phyloP scores from a whole-genome alignment of 2,329 filamentous ascomycete genomes.

The Trichoderma koningiopsis region DNA sequence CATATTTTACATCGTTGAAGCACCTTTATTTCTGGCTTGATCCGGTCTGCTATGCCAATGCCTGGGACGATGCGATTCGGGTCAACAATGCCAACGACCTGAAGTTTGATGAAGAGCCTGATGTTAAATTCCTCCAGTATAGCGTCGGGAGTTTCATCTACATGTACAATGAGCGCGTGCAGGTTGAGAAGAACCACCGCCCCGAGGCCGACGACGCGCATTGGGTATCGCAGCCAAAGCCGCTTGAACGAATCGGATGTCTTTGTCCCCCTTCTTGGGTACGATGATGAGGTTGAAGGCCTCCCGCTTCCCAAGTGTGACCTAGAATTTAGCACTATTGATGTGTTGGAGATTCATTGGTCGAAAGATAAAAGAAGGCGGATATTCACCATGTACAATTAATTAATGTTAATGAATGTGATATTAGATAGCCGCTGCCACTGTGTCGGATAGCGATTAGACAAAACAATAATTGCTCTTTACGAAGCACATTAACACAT shows the following conservation, averaged over 20 bases:
- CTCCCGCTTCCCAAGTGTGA: neutral
- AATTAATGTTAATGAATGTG: too few species aligned
- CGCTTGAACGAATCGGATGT: neutral
- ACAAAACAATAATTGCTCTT: neutral
- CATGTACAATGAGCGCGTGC: neutral
- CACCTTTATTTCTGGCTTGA: neutral
- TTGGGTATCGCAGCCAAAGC: neutral
- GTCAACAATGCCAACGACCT: neutral
- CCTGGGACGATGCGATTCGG: neutral
- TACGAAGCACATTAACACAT: neutral
- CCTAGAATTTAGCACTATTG: too few species aligned
- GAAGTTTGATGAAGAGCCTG: neutral
- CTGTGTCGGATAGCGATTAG: neutral
- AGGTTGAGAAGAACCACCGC: neutral
- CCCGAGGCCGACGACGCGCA: neutral
- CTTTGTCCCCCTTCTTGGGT: neutral
- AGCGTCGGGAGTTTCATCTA: neutral
- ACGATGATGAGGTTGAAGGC: neutral
- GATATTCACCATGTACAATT: too few species aligned
- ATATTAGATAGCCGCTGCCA: too few species aligned
- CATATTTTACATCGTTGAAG: neutral
- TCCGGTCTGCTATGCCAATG: neutral
- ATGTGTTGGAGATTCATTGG: too few species aligned
- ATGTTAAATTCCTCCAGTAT: neutral
- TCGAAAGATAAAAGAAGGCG: too few species aligned